These are phyloP conservation scores for Cyberlindnera nakhonratchasimensis DNA, from an alignment of 805 yeast genomes.

Conservation along the genomic window DNA sequence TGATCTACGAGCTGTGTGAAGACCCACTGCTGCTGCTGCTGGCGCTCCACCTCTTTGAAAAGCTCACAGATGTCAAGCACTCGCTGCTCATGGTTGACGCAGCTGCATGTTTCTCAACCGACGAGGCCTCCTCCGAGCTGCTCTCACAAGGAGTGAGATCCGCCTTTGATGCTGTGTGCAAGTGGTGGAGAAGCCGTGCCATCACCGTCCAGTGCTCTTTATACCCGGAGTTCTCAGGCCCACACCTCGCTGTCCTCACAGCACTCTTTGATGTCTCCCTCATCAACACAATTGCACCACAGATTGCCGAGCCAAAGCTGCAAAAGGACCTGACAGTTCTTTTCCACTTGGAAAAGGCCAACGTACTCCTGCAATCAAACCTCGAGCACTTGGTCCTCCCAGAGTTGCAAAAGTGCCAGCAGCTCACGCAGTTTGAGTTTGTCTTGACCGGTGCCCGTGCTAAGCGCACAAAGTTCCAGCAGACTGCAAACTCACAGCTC, in stretches of 20 bases:
- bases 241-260: conserved; percentile 34
- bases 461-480: conserved; percentile 80
- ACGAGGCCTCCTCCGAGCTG: conserved; percentile 29
- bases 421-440: conserved; percentile 56
- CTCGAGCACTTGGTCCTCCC: conserved; percentile 61
- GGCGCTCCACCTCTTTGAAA: conserved; percentile 43
- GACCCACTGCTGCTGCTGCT: conserved; percentile 45
- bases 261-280: conserved; percentile 31
- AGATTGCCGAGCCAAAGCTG: conserved; percentile 29
- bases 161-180: conserved; percentile 40
- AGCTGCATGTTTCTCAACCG: conserved; percentile 23
- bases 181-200: conserved; percentile 78
- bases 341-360: conserved; percentile 64
- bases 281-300: conserved; percentile 16
- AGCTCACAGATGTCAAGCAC: conserved; percentile 30
- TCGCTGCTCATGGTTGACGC: conserved; percentile 28
- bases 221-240: conserved; percentile 59
- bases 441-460: conserved; percentile 87
- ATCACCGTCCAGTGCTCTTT: conserved; percentile 61
- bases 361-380: conserved; percentile 57
- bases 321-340: conserved; percentile 40
- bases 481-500: conserved; percentile 64
- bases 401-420: conserved; percentile 51
- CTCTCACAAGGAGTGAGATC: conserved; percentile 8
- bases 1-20: conserved; percentile 59